phyloP scores from a whole-genome alignment of 2,329 filamentous ascomycete species.

The Trichophyton benhamiae region DNA sequence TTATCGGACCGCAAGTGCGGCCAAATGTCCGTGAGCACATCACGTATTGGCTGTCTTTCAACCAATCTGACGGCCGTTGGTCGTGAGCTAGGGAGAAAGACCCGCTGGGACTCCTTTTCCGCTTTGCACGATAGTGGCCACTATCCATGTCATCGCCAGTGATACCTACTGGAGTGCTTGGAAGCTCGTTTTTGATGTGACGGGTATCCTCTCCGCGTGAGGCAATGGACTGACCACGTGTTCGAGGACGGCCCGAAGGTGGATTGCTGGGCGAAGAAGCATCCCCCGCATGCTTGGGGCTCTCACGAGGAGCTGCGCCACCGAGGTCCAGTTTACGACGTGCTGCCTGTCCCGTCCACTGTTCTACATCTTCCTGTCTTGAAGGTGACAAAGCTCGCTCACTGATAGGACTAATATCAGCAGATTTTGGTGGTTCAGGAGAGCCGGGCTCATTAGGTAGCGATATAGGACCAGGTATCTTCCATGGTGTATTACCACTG shows the following conservation, averaged over 20 bases:
- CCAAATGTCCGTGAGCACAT: conserved; percentile 40
- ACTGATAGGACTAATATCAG: conserved; percentile 37
- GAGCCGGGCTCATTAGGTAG: conserved; percentile 27
- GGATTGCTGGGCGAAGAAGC: conserved; percentile 17
- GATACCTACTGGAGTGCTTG: conserved; percentile 25
- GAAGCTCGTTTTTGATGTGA: conserved; percentile 25
- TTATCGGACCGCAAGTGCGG: conserved; percentile 57
- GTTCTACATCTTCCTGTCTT: background rate
- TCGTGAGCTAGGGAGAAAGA: background rate
- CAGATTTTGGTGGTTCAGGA: conserved; percentile 29
- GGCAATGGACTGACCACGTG: conserved; percentile 25
- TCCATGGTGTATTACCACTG: conserved; percentile 35
- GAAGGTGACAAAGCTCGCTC: conserved; percentile 29
- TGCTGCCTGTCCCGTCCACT: background rate
- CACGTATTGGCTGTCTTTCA: conserved; percentile 25
- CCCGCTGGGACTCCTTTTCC: conserved; percentile 2
- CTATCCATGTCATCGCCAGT: conserved; percentile 16
- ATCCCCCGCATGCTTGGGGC: conserved; percentile 1
- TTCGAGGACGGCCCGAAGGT: conserved; percentile 26
- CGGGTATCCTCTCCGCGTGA: conserved; percentile 22
- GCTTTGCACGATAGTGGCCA: background rate
- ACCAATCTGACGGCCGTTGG: conserved; percentile 22
- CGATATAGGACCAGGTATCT: conserved; percentile 24
- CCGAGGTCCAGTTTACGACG: background rate
- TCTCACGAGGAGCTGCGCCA: background rate